Conservation (phyloP, 768 basidiomycete species). For the Serendipita vermifera region DNA sequence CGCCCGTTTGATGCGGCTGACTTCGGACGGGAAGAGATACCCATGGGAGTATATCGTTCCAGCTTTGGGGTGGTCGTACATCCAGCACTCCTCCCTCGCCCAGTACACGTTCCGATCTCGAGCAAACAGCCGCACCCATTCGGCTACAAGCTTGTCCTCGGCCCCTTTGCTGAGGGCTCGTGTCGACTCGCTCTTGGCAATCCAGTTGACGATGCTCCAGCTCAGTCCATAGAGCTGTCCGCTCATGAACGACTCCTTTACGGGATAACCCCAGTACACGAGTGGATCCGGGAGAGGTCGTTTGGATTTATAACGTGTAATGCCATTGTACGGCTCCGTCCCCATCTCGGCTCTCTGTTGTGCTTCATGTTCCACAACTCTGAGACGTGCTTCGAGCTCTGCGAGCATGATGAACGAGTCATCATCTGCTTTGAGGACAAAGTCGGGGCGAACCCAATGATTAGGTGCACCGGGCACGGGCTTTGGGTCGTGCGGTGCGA, state of each 20-base stretch:
- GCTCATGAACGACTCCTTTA: constrained; percentile 89
- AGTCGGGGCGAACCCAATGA: constrained; percentile 80
- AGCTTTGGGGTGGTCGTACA: constrained; percentile 93
- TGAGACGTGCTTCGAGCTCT: constrained; percentile 80
- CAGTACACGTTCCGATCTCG: constrained; percentile 67
- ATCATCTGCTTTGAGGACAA: constrained; percentile 87
- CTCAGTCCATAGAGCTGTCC: constrained; percentile 88
- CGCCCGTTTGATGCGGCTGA: constrained; percentile 41
- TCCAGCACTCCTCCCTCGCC: constrained; percentile 89
- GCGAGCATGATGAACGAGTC: constrained; percentile 92
- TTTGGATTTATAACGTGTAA: constrained; percentile 12
- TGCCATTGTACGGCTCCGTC: constrained; percentile 16
- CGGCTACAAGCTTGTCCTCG: constrained; percentile 81
- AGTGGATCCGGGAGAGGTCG: constrained; percentile 42
- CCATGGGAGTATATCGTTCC: constrained; percentile 92
- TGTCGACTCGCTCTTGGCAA: constrained; percentile 59
- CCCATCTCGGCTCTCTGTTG: constrained; percentile 20
- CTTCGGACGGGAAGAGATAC: constrained; percentile 86
- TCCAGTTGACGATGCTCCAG: constrained; percentile 77
- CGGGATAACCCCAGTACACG: constrained; percentile 81
- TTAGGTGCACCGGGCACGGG: constrained; percentile 35
- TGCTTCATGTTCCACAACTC: constrained; percentile 53
- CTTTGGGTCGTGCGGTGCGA: constrained; percentile 62
- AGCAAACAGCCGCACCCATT: constrained; percentile 86
- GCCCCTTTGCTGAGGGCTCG: constrained; percentile 59